Conservation (phyloP, 2,329 filamentous ascomycete genomes). For the Fusarium pseudocircinatum region DNA sequence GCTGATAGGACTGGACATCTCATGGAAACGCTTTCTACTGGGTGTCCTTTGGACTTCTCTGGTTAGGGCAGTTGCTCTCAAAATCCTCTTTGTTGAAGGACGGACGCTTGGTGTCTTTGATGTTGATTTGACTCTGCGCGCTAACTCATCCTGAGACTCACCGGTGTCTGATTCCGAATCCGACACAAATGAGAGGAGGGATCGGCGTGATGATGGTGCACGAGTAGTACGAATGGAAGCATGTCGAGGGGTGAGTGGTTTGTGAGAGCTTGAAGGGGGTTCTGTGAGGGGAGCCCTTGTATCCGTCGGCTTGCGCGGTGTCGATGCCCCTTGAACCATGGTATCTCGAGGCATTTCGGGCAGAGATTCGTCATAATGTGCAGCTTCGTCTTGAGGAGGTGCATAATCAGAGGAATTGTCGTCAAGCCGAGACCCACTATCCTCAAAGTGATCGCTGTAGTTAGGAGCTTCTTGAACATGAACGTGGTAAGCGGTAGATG, state of each 20-base stretch:
- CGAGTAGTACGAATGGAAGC: constrained; percentile 39
- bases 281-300: neutral
- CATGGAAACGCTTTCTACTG: constrained; percentile 32
- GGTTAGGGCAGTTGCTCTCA: constrained; percentile 45
- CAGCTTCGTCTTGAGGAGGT: neutral
- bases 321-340: neutral
- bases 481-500: neutral
- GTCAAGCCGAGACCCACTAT: neutral
- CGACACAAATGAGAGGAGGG: constrained; percentile 56
- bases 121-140: constrained; percentile 26
- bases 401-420: neutral
- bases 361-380: neutral
- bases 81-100: constrained; percentile 38
- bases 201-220: constrained; percentile 46
- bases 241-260: constrained; percentile 43
- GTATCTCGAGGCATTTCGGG: neutral
- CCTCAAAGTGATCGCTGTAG: neutral
- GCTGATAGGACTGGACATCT: constrained; percentile 35
- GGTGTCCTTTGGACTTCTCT: constrained; percentile 44
- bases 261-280: constrained; percentile 33
- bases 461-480: neutral
- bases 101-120: constrained; percentile 22
- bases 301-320: constrained; percentile 11
- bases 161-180: constrained; percentile 54
- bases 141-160: constrained; percentile 50